These are phyloP conservation scores for Venturia oleaginea DNA, from an alignment of 2,329 filamentous ascomycete species.

Conservation along the genomic window DNA sequence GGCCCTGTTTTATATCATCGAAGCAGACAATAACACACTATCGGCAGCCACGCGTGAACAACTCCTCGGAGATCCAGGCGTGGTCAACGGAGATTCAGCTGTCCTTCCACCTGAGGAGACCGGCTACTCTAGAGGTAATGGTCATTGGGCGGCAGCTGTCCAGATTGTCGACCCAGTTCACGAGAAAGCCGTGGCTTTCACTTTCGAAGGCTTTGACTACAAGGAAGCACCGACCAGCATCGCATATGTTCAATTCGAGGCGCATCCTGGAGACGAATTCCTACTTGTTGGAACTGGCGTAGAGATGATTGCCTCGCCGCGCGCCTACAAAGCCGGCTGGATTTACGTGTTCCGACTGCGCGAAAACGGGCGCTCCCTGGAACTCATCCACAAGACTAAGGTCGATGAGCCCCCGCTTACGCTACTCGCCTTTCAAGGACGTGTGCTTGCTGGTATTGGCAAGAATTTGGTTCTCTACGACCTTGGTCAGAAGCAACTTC, in stretches of 20 bases:
- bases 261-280: slow-evolving; percentile 81
- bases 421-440: slow-evolving; percentile 87
- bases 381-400: slow-evolving; percentile 95
- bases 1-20: slow-evolving; percentile 86
- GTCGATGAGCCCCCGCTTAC: slow-evolving; percentile 83
- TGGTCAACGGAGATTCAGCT: slow-evolving; percentile 59
- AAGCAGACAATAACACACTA: slow-evolving; percentile 86
- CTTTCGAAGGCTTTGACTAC: slow-evolving; percentile 71
- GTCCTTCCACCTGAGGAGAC: slow-evolving; percentile 73
- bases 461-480: slow-evolving; percentile 81
- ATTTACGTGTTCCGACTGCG: slow-evolving; percentile 89
- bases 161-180: slow-evolving; percentile 77
- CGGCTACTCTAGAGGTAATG: slow-evolving; percentile 72
- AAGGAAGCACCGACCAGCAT: slow-evolving; percentile 90
- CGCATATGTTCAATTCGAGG: slow-evolving; percentile 75
- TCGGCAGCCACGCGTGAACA: slow-evolving; percentile 68
- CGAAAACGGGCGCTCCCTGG: slow-evolving; percentile 75
- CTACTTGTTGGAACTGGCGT: slow-evolving; percentile 92
- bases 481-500: slow-evolving; percentile 81
- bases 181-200: slow-evolving; percentile 54
- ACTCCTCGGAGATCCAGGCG: slow-evolving; percentile 61
- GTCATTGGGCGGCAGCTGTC: slow-evolving; percentile 94
- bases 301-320: slow-evolving; percentile 72
- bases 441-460: slow-evolving; percentile 76
- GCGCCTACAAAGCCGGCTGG: slow-evolving; percentile 67